phyloP scores from a whole-genome alignment of 306 rosid genomes.

The Fragaria iinumae region DNA sequence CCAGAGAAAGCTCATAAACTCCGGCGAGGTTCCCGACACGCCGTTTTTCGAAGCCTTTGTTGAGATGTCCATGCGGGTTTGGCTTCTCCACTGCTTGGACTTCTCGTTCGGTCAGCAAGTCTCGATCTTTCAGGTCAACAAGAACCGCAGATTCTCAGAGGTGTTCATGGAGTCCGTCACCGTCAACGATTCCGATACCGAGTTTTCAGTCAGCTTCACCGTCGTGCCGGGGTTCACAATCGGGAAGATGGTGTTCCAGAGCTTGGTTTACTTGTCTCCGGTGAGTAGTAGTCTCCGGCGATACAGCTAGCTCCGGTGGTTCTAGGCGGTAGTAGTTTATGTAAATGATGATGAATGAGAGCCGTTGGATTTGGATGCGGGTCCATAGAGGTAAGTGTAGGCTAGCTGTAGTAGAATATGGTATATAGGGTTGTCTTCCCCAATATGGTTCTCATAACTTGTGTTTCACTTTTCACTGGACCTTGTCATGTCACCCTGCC shows the following conservation, averaged over 20 bases:
- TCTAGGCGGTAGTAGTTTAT: background rate
- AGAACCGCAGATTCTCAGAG: constrained; percentile 72
- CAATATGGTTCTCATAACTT: background rate
- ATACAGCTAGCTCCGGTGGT: background rate
- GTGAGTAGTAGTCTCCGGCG: constrained; percentile 10
- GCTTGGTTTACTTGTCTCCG: constrained; percentile 70
- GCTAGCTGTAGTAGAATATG: background rate
- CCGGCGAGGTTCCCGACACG: constrained; percentile 77
- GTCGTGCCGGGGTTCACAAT: constrained; percentile 87
- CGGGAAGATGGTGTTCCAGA: constrained; percentile 63
- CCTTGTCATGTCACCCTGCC: background rate
- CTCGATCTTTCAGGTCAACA: constrained; percentile 63
- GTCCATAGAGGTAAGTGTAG: background rate
- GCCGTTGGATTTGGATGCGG: background rate
- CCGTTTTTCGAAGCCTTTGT: constrained; percentile 70
- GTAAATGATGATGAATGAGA: constrained; percentile 16
- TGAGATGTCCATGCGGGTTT: constrained; percentile 75
- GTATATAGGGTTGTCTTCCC: background rate
- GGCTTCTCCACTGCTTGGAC: constrained; percentile 73
- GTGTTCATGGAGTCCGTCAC: constrained; percentile 84
- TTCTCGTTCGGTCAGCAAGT: constrained; percentile 59
- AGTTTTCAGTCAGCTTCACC: constrained; percentile 64
- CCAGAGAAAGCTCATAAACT: constrained; percentile 63
- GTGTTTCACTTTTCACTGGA: background rate
- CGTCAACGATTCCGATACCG: constrained; percentile 21